Evolutionary conservation across 129 eudicot genomes (phyloP).

Genomic region (Tagetes patula): DNA sequence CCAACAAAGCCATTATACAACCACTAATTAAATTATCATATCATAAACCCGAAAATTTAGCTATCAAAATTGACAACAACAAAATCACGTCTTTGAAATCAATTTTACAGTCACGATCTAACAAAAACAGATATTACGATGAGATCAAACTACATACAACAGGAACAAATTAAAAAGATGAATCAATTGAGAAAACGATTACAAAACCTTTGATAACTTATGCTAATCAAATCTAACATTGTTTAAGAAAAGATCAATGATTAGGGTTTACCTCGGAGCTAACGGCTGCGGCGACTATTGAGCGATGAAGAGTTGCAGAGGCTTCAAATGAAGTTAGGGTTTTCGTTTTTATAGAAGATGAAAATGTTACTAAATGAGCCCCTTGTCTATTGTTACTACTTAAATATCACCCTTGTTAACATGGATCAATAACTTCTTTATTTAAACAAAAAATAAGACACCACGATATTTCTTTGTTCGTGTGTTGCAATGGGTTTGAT

Average conservation of each 20-base stretch:
- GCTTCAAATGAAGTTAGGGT: constrained; percentile 21
- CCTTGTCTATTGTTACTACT: background rate
- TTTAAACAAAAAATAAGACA: too few relatives aligned
- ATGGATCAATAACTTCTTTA: too few relatives aligned
- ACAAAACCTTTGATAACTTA: background rate
- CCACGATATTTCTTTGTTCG: too few relatives aligned
- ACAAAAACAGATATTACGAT: background rate
- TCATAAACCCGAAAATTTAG: background rate
- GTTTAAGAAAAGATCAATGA: background rate
- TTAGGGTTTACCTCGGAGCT: constrained; percentile 36
- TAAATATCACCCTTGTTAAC: background rate
- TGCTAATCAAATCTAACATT: constrained; percentile 2
- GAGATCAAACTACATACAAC: constrained; percentile 8
- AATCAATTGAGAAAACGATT: background rate
- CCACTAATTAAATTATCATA: too few relatives aligned
- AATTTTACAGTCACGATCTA: background rate
- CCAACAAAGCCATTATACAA: background rate
- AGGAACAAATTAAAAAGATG: background rate
- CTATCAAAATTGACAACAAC: background rate
- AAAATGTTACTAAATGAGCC: background rate
- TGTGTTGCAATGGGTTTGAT: too few relatives aligned
- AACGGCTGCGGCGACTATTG: constrained; percentile 31
- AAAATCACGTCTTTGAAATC: background rate
- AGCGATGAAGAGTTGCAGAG: constrained; percentile 27
- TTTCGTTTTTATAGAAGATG: constrained; percentile 12